phyloP scores from a whole-genome alignment of 768 basidiomycete species.

The Phaeotremella fagi region DNA sequence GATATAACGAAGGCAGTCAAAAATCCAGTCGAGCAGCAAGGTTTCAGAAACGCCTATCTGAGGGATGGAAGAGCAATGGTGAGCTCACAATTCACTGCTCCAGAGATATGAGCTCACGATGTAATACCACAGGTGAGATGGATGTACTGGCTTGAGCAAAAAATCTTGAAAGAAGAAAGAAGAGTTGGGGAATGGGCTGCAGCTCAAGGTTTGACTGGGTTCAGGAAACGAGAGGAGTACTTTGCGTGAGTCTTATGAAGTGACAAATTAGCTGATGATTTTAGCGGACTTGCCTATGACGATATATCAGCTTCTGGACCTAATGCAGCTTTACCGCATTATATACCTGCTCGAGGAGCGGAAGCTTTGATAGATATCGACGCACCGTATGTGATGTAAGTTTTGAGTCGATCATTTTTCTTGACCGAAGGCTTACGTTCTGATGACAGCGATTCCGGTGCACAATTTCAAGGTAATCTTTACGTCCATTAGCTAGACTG shows the following conservation, averaged over 20 bases:
- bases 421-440: not conserved
- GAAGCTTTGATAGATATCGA: slow-evolving; percentile 71
- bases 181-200: slow-evolving; percentile 86
- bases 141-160: slow-evolving; percentile 85
- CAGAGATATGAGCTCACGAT: slow-evolving; percentile 1
- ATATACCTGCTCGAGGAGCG: slow-evolving; percentile 65
- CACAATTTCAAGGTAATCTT: slow-evolving; percentile 46
- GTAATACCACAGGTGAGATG: slow-evolving; percentile 51
- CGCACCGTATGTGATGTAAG: slow-evolving; percentile 83
- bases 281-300: slow-evolving; percentile 39
- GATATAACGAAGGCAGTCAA: slow-evolving; percentile 81
- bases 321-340: slow-evolving; percentile 94
- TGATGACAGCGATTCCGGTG: slow-evolving; percentile 74
- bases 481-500: not conserved
- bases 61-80: slow-evolving; percentile 75
- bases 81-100: slow-evolving; percentile 1
- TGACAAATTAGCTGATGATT: slow-evolving; percentile 54
- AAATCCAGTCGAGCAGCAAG: slow-evolving; percentile 78
- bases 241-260: slow-evolving; percentile 38
- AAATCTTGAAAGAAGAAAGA: slow-evolving; percentile 67
- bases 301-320: slow-evolving; percentile 78
- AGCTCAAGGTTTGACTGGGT: slow-evolving; percentile 60
- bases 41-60: slow-evolving; percentile 75
- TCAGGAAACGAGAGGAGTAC: slow-evolving; percentile 34
- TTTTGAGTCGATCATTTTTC: slow-evolving; percentile 9